Evolutionary conservation across 768 basidiomycete species (phyloP).

Genomic region (Polyporus arcularius): DNA sequence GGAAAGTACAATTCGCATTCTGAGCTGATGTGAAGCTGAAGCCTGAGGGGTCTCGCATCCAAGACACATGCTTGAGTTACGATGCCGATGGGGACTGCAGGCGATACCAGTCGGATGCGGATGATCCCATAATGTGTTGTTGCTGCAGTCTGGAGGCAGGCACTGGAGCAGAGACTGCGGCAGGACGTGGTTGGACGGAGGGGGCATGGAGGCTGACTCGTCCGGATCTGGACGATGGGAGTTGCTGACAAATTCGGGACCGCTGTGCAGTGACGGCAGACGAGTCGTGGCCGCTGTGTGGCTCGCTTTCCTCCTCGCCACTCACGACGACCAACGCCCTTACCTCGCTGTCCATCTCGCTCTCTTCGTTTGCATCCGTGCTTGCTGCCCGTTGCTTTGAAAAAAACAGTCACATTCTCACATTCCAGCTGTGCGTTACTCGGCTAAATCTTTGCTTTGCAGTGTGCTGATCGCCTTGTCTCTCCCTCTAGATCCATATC

Average conservation of each 20-base stretch:
- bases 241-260: slow-evolving; percentile 19
- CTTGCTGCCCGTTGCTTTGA: background rate
- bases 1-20: too few relatives aligned
- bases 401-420: background rate
- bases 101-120: too few relatives aligned
- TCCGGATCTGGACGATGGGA: slow-evolving; percentile 8
- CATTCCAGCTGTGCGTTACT: background rate
- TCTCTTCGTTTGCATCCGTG: background rate
- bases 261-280: slow-evolving; percentile 14
- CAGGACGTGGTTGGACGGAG: background rate
- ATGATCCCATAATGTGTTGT: too few relatives aligned
- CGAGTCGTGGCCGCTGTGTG: slow-evolving; percentile 14
- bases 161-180: background rate
- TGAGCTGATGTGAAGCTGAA: too few relatives aligned
- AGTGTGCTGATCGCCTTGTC: background rate
- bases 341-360: slow-evolving; percentile 4
- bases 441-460: slow-evolving; percentile 3
- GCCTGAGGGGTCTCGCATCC: too few relatives aligned
- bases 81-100: too few relatives aligned
- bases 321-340: slow-evolving; percentile 17
- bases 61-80: too few relatives aligned
- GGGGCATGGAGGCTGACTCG: slow-evolving; percentile 9
- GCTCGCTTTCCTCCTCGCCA: slow-evolving; percentile 14
- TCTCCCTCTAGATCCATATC: slow-evolving; percentile 7
- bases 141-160: too few relatives aligned